Base-by-base conservation (phyloP, 345 rosid species). In the Lepidium didymum region DNA sequence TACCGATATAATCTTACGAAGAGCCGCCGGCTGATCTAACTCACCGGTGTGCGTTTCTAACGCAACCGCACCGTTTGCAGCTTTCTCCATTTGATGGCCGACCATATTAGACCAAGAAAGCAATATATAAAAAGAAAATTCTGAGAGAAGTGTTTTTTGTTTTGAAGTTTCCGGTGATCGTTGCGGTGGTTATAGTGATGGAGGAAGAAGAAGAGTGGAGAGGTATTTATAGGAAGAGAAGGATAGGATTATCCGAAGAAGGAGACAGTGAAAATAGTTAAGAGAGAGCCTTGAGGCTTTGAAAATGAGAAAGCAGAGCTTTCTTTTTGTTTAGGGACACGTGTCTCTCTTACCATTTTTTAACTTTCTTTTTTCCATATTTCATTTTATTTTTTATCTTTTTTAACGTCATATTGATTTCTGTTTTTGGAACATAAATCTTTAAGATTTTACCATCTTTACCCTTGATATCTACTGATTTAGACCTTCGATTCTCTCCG, bases 1-100 rank as follows among this genome's bases (percentile, higher is more conserved):
- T 12, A 93, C 94, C 45, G 75, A 27, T 33, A 88, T 68, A 47
- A 83, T 84, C 79, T 90, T 83, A 69, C 75, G 64, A n/a, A 81
- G 34, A 4, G 81, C 75, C 25, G 78, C 40, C 19, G 78, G 78
- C 63, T 67, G 68, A 60, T 60, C 73, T 6, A 14, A 46, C 51
- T 74, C 78, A 25, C 7, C 23, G 9, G 50, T 44, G 33, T 74
- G 78, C 27, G 61, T 67, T 46, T 74, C 78, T n/a, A 73, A 21
- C 23, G 50, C 74, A 2, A 68, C 2, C n/a, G 15, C 4, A 64
- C 73, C 78, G 29, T 74, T 74, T 2, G 68, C 38, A n/a, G 64
- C 51, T 67, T 74, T 74, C 38, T 66, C 77, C 67, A 65, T 51
- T n/a, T 43, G 65, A 43, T 73, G 71, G 19, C 55, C 19, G 61